phyloP scores from a whole-genome alignment of 1,139 yeast species.

The Suhomyces coccinellae region DNA sequence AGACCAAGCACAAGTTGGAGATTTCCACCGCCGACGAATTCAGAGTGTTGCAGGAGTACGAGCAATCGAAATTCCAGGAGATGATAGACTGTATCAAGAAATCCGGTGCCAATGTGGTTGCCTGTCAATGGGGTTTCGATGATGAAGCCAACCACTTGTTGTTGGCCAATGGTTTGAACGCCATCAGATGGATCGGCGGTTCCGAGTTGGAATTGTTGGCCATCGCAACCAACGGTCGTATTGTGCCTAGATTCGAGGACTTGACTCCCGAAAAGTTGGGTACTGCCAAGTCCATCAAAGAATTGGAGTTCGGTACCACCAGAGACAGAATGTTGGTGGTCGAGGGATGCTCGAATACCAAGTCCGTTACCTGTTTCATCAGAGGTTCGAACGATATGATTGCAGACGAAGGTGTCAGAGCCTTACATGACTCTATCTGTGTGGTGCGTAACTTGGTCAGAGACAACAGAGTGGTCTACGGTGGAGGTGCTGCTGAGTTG shows the following conservation, averaged over 20 bases:
- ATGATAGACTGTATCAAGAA: conserved; percentile 87
- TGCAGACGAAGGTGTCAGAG: conserved; percentile 94
- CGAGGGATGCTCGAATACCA: conserved; percentile 84
- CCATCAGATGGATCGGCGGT: conserved; percentile 99
- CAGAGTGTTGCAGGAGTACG: conserved; percentile 84
- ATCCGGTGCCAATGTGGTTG: conserved; percentile 93
- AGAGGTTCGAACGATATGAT: conserved; percentile 98
- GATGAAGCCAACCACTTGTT: conserved; percentile 97
- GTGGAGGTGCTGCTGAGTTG: conserved; percentile 98
- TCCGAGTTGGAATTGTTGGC: conserved; percentile 95
- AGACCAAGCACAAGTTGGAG: conserved; percentile 95
- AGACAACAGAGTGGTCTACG: conserved; percentile 92
- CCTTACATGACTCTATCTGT: conserved; percentile 93
- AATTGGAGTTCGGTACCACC: conserved; percentile 93
- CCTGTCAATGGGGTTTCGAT: conserved; percentile 99
- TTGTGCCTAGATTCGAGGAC: conserved; percentile 96
- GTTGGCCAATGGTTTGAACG: conserved; percentile 84
- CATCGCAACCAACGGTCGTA: conserved; percentile 95
- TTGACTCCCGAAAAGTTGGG: conserved; percentile 82
- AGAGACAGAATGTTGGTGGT: conserved; percentile 94
- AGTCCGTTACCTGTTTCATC: conserved; percentile 90
- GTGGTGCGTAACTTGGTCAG: conserved; percentile 94
- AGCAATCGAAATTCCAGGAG: conserved; percentile 83
- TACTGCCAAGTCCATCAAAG: conserved; percentile 79
- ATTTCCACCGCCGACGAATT: conserved; percentile 92